Conservation (phyloP, 2,329 filamentous ascomycete genomes). For the Aspergillus sp. region DNA sequence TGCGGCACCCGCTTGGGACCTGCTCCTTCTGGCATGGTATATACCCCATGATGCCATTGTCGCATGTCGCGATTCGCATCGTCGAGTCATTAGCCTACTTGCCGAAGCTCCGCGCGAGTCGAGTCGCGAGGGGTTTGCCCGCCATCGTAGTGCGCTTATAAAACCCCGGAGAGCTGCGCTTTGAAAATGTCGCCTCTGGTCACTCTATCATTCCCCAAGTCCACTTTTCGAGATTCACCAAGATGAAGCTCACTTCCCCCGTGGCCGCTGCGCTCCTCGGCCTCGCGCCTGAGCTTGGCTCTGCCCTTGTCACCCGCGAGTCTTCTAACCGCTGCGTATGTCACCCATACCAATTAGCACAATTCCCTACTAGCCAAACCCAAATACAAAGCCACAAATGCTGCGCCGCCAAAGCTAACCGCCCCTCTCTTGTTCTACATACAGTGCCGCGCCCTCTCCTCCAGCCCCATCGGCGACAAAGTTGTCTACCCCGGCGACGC, state of each 20-base stretch:
- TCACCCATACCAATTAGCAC: too few relatives aligned
- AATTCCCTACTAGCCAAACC: too few relatives aligned
- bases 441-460: conserved; percentile 18
- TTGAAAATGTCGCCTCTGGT: neutral
- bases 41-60: too few relatives aligned
- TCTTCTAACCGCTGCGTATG: conserved; percentile 7
- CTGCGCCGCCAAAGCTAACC: neutral
- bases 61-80: neutral
- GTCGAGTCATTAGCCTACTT: neutral
- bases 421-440: too few relatives aligned
- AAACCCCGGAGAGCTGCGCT: neutral
- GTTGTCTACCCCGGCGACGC: conserved; percentile 23
- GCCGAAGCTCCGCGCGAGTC: neutral
- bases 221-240: neutral
- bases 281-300: neutral
- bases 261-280: conserved; percentile 6
- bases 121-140: neutral
- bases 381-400: too few relatives aligned
- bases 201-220: neutral
- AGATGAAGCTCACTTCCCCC: conserved; percentile 9
- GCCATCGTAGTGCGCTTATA: neutral
- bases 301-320: neutral
- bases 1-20: too few relatives aligned
- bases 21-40: neutral
- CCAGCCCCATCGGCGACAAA: conserved; percentile 19